These are phyloP conservation scores for Cryptococcus depauperatus DNA, from an alignment of 1,284 basidiomycete genomes.

Conservation along the genomic window DNA sequence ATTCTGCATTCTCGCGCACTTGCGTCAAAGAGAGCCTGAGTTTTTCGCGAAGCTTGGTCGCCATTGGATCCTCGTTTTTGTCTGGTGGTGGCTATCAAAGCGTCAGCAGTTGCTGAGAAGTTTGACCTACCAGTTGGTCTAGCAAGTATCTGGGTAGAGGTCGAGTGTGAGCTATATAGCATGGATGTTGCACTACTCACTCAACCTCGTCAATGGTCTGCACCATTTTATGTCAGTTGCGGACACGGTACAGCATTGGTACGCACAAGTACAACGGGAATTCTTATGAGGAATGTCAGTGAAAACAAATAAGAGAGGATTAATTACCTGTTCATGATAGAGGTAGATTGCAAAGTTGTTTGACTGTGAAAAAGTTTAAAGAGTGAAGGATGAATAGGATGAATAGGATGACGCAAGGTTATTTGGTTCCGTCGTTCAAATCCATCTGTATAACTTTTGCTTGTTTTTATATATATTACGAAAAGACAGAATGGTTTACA, in stretches of 20 bases:
- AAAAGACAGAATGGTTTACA: too few species aligned
- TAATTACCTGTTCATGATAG: too few species aligned
- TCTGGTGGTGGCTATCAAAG: slow-evolving; percentile 33
- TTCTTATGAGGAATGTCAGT: too few species aligned
- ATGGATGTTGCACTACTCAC: slow-evolving; percentile 10
- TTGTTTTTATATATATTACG: too few species aligned
- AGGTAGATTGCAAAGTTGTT: too few species aligned
- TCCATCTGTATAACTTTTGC: too few species aligned
- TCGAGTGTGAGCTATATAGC: neutral
- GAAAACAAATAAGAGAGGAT: too few species aligned
- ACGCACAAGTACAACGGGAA: slow-evolving; percentile 27
- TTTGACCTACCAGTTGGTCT: slow-evolving; percentile 31
- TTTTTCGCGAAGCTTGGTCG: slow-evolving; percentile 33
- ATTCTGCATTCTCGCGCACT: slow-evolving; percentile 36
- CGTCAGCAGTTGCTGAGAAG: neutral
- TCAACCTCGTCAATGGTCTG: slow-evolving; percentile 36
- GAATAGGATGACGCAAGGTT: too few species aligned
- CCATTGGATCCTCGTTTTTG: slow-evolving; percentile 29
- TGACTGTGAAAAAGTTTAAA: too few species aligned
- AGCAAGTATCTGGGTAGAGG: slow-evolving; percentile 30
- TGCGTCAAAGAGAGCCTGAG: slow-evolving; percentile 29
- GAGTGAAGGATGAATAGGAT: too few species aligned
- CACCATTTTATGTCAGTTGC: neutral
- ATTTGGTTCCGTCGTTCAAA: too few species aligned
- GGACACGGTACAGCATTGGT: neutral